Base-by-base conservation (phyloP, 1,284 basidiomycete species). In the Volvariella volvacea region DNA sequence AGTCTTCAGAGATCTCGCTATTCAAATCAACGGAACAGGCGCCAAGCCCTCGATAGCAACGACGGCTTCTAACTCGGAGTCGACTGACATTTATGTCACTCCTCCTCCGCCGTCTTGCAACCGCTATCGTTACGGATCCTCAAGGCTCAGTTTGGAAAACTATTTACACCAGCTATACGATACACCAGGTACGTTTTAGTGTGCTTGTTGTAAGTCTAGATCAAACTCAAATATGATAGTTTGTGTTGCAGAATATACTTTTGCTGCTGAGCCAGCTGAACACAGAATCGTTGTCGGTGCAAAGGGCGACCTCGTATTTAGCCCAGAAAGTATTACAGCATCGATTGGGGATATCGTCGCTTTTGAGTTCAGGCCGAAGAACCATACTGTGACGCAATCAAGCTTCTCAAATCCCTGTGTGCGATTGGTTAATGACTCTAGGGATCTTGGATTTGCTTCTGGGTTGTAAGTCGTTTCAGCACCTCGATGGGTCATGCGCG, bases 241-340 rank as follows among this genome's bases (percentile, higher is more conserved):
- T 31, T 31, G 9, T n/a, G 9, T n/a, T n/a, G n/a, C 30, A 31
- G 30, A 9, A n/a, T n/a, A 9, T 31, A 31, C 30, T 31, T n/a
- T n/a, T 36, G n/a, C 34, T 20, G n/a, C 7, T 20, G 7, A 15
- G n/a, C 34, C 34, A 15, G n/a, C 34, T 15, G n/a, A 6, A 32
- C 71, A 74, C 49, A 59, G 52, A 34, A 64, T 74, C 48, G 49
- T 55, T 14, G 72, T 74, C 30, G 70, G 73, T 20, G 57, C 48
- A 3, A 54, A 65, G 44, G 63, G 63, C 2, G 41, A 55, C 17
- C 54, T 69, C 16, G 52, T 46, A 1, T 76, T 66, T 51, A 61
- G 48, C 40, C 73, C 73, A 1, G 47, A 67, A 12, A 71, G 68
- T 51, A 70, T 76, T 50, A 60, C 58, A n/a, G 74, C 73, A 14